Evolutionary conservation across 164 flowering plant genomes (phyloP), one percentile per base, ranked within the genome.

Genomic region (Houttuynia cordata): DNA sequence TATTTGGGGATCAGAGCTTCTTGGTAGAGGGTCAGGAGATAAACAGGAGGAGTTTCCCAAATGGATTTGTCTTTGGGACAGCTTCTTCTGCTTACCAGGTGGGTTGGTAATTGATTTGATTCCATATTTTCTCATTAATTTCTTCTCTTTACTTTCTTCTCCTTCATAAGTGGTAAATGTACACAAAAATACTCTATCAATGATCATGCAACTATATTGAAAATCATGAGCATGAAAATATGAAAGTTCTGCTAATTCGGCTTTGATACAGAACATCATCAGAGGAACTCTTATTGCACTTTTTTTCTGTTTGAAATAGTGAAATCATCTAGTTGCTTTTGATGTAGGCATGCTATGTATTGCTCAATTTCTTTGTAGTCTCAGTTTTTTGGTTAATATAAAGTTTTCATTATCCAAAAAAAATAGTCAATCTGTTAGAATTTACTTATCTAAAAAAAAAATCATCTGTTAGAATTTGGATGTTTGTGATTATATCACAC

Each of bases 31-130:
- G 12, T 34, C 56, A 59, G 30, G 56, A 61, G 22, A 70, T 75
- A 14, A 73, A 49, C 13, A 68, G 81, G 53, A 54, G 49, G 49
- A 73, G 73, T 54, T 78, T 78, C 40, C 81, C 81, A 51, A 53
- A 64, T 54, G 79, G 79, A 14, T 78, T 78, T 62, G 79, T 73
- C 9, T 78, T 78, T 64, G 81, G 81, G 4, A 78, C 79, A 54
- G 81, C 79, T 53, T 71, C 79, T 58, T 63, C 78, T 10, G 56
- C 78, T n/a, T 75, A 69, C 63, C 75, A 72, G 75, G 78, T 75
- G 13, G 6, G 53, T 5, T 6, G 22, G n/a, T n/a, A n/a, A n/a
- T 23, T 47, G 18, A 3, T 23, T 10, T n/a, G 23, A 7, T 52
- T 54, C 21, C 59, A 24, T n/a, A n/a, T 49, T 22, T 25, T n/a